phyloP scores from a whole-genome alignment of 2,329 filamentous ascomycete genomes.

The Hymenoscyphus occultus region DNA sequence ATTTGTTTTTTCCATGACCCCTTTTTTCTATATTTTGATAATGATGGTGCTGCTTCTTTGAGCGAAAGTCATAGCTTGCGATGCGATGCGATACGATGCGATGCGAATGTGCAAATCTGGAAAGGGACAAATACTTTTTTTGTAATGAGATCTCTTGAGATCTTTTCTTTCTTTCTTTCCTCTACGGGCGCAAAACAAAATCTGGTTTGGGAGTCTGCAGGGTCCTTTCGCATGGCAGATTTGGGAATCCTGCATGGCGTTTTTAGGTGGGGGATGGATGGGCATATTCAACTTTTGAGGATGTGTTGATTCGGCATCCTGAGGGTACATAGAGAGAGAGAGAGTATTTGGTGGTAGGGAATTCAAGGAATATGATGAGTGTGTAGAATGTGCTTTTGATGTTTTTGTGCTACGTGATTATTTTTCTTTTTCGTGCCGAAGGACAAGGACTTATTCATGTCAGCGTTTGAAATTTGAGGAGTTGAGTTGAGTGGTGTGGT shows the following conservation, averaged over 20 bases:
- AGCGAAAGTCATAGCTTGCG: conserved; percentile 3
- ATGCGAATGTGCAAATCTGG: neutral
- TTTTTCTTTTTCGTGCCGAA: too few relatives aligned
- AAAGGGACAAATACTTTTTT: neutral
- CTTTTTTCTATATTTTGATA: neutral
- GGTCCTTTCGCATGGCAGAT: neutral
- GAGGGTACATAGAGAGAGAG: too few relatives aligned
- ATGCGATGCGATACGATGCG: neutral
- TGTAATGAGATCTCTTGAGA: neutral
- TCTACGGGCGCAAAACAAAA: neutral
- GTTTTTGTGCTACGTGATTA: too few relatives aligned
- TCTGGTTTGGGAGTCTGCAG: neutral
- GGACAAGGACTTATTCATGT: too few relatives aligned
- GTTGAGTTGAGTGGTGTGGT: too few relatives aligned
- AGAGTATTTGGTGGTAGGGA: too few relatives aligned
- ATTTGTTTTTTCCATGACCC: too few relatives aligned
- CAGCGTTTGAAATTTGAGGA: too few relatives aligned
- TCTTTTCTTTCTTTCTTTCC: neutral
- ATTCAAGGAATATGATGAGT: too few relatives aligned
- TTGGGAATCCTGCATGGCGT: neutral
- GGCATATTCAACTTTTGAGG: too few relatives aligned
- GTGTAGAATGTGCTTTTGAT: too few relatives aligned
- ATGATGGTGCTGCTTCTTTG: neutral
- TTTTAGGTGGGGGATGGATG: neutral
- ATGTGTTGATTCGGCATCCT: too few relatives aligned